These are phyloP conservation scores for Cyberlindnera saturnus DNA, from an alignment of 805 yeast genomes.

Conservation along the genomic window DNA sequence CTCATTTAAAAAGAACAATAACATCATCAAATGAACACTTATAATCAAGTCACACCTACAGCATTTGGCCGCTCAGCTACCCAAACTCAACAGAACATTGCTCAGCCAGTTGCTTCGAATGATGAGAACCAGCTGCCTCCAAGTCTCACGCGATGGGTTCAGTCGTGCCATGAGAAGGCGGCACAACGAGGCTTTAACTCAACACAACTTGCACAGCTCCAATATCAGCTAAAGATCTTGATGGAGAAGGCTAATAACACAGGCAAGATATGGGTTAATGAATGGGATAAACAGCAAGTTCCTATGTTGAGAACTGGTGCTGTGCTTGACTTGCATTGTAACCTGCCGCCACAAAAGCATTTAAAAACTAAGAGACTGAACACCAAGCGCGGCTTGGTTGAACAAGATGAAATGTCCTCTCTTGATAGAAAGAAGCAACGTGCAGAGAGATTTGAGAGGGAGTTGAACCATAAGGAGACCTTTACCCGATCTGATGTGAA, in stretches of 20 bases:
- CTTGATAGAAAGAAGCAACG: slow-evolving; percentile 27
- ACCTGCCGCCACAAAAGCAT: slow-evolving; percentile 4
- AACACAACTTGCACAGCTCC: slow-evolving; percentile 13
- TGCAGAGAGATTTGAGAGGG: slow-evolving; percentile 30
- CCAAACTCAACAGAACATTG: slow-evolving; percentile 5
- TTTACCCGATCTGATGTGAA: slow-evolving; percentile 19
- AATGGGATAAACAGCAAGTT: slow-evolving; percentile 23
- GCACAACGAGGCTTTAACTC: slow-evolving; percentile 9
- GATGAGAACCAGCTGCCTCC: slow-evolving; percentile 9
- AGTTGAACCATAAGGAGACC: slow-evolving; percentile 9
- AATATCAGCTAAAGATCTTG: slow-evolving; percentile 20
- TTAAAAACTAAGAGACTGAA: slow-evolving; percentile 1
- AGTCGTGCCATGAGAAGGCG: slow-evolving; percentile 18
- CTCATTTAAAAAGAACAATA: no score
- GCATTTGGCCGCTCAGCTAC: slow-evolving; percentile 3
- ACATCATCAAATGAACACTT: slow-evolving; percentile 6
- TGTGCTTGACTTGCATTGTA: slow-evolving; percentile 13
- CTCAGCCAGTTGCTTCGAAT: no score
- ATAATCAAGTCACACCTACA: slow-evolving; percentile 13
- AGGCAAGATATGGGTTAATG: slow-evolving; percentile 21
- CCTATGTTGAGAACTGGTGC: slow-evolving; percentile 16
- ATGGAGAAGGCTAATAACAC: slow-evolving; percentile 21
- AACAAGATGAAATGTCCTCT: slow-evolving; percentile 18
- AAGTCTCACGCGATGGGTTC: slow-evolving; percentile 17
- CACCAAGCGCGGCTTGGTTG: background rate